Conservation (phyloP, 1,284 basidiomycete species). For the Porogramme epimiltina region DNA sequence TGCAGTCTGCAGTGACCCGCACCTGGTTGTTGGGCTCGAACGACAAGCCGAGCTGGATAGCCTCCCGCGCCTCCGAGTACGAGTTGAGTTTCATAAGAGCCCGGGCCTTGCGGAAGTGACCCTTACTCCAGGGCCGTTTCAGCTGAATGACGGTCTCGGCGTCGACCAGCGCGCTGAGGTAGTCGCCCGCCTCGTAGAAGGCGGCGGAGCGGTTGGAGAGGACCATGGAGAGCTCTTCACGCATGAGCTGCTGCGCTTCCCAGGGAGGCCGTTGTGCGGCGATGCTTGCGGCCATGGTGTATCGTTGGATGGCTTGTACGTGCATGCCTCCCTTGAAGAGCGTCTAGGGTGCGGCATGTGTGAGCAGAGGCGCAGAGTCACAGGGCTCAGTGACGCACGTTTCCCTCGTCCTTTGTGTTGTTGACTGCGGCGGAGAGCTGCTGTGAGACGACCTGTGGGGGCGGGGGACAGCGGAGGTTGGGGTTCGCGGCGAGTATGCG, state of each 20-base stretch:
- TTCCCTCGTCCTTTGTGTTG: slow-evolving; percentile 87
- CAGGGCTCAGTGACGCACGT: too few relatives aligned
- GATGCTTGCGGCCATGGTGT: slow-evolving; percentile 82
- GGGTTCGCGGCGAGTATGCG: slow-evolving; percentile 72
- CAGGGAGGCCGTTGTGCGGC: slow-evolving; percentile 88
- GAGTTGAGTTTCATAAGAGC: slow-evolving; percentile 80
- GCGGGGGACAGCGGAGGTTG: slow-evolving; percentile 78
- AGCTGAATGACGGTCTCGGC: slow-evolving; percentile 89
- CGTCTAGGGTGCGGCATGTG: too few relatives aligned
- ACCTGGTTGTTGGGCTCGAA: slow-evolving; percentile 89
- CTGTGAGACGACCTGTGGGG: slow-evolving; percentile 75
- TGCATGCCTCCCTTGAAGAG: slow-evolving; percentile 79
- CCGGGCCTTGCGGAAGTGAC: slow-evolving; percentile 91
- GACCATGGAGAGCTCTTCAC: slow-evolving; percentile 88
- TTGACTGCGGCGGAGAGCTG: slow-evolving; percentile 75
- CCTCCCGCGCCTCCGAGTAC: slow-evolving; percentile 80
- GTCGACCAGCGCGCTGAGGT: slow-evolving; percentile 84
- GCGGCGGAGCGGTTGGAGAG: slow-evolving; percentile 93
- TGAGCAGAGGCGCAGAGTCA: background rate
- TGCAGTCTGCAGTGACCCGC: slow-evolving; percentile 25
- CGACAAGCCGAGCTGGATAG: slow-evolving; percentile 81
- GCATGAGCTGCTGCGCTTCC: slow-evolving; percentile 81
- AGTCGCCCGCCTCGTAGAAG: slow-evolving; percentile 77
- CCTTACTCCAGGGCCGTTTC: slow-evolving; percentile 91
- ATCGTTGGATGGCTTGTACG: slow-evolving; percentile 78